A percentile compares a stretch with the other conserved stretches of the same genome.
phyloP scores from a whole-genome alignment of 1,284 basidiomycete genomes.

The Calocybe gambosa region DNA sequence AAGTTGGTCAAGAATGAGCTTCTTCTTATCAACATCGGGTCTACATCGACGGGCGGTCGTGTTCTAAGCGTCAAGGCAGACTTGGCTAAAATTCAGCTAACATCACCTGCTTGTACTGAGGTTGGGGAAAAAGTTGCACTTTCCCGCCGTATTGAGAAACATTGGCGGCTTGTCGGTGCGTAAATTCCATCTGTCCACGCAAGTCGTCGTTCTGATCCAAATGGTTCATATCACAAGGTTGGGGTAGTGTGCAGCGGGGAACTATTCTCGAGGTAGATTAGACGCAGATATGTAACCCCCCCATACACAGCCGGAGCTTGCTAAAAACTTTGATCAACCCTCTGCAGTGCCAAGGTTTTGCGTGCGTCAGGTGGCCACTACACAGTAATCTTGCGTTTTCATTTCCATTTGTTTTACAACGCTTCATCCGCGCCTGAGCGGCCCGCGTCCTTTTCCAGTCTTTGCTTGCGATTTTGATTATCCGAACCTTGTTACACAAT shows the following conservation, averaged over 20 bases:
- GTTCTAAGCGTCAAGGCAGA: conserved; percentile 90
- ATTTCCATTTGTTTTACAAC: neutral
- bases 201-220: neutral
- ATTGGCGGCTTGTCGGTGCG: conserved; percentile 87
- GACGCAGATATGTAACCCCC: conserved; percentile 5
- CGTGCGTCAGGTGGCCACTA: no score
- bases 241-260: conserved; percentile 49
- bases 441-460: neutral
- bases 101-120: conserved; percentile 89
- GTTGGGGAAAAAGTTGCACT: conserved; percentile 94
- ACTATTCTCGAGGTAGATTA: conserved; percentile 48
- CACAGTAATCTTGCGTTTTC: neutral
- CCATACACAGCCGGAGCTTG: neutral
- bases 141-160: conserved; percentile 92
- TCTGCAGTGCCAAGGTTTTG: neutral
- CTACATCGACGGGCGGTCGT: conserved; percentile 89
- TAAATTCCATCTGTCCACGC: conserved; percentile 13
- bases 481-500: neutral
- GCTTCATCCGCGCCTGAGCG: neutral
- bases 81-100: conserved; percentile 87
- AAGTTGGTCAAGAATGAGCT: conserved; percentile 94
- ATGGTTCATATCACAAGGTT: conserved; percentile 27
- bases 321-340: neutral
- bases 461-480: no score
- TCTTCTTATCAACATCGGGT: conserved; percentile 90